Evolutionary conservation across 108 stramenopile species (phyloP).

Genomic region (Pseudonitzschia multiseries): DNA sequence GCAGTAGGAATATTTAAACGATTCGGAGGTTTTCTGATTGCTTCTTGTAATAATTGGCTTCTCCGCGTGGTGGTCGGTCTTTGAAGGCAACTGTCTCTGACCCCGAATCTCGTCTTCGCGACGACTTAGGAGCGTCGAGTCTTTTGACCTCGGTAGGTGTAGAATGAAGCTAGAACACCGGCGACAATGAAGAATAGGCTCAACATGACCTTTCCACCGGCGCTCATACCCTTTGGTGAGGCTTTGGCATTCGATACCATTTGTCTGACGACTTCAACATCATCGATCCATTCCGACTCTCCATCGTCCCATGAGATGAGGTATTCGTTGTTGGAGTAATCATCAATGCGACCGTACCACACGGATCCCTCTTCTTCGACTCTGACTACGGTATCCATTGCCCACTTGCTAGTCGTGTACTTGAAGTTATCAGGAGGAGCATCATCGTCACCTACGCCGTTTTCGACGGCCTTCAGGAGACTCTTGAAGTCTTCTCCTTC

Average conservation of each 20-base stretch:
- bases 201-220: background rate
- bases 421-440: background rate
- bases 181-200: background rate
- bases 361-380: background rate
- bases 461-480: background rate
- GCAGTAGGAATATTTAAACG: background rate
- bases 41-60: background rate
- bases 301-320: background rate
- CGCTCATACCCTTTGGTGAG: background rate
- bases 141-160: too few species aligned
- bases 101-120: background rate
- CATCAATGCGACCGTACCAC: background rate
- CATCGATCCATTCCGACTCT: background rate
- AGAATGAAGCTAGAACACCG: background rate
- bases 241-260: background rate
- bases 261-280: background rate
- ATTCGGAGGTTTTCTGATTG: background rate
- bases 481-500: background rate
- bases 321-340: background rate
- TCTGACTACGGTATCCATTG: background rate
- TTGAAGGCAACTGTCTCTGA: background rate
- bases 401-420: background rate
- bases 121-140: background rate
- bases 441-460: background rate
- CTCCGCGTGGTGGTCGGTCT: background rate